phyloP scores from a whole-genome alignment of 2,329 filamentous ascomycete genomes.

The Allantophomopsis lycopodina region DNA sequence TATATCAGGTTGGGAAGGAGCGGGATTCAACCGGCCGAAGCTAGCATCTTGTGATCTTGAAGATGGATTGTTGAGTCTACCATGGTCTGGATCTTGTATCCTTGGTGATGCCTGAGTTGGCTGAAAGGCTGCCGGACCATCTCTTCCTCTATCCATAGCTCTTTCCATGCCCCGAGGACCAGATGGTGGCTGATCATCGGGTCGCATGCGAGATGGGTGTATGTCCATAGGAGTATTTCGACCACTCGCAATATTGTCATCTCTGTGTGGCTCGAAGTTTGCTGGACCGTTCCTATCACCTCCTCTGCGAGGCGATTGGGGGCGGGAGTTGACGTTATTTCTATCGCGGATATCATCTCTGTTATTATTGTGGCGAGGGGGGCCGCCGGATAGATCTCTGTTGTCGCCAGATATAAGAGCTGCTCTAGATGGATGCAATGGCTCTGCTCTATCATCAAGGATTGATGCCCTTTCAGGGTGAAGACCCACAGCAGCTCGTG shows the following conservation, averaged over 20 bases:
- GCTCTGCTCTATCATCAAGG: conserved; percentile 15
- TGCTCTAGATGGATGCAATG: conserved; percentile 19
- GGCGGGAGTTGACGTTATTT: conserved; percentile 18
- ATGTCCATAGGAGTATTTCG: conserved; percentile 6
- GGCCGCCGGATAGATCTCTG: conserved; percentile 12
- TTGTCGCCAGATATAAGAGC: conserved; percentile 15
- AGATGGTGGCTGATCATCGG: conserved; percentile 15
- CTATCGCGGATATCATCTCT: conserved; percentile 16
- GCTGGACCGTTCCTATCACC: conserved; percentile 18
- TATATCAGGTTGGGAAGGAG: conserved; percentile 21
- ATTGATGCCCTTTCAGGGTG: conserved; percentile 11
- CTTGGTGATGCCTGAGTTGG: conserved; percentile 20
- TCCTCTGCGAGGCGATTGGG: conserved; percentile 35
- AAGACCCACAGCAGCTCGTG: conserved; percentile 8
- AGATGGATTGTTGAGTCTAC: conserved; percentile 20
- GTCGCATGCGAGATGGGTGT: conserved; percentile 7
- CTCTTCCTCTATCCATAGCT: conserved; percentile 25
- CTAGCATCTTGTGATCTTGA: conserved; percentile 40
- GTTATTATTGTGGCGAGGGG: conserved; percentile 12
- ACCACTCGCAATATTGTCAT: conserved; percentile 11
- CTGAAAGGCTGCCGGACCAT: conserved; percentile 22
- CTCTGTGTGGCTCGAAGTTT: conserved; percentile 12
- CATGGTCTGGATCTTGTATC: conserved; percentile 32
- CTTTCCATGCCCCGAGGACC: conserved; percentile 25
- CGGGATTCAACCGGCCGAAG: conserved; percentile 45